phyloP scores from a whole-genome alignment of 805 yeast species.

The Saccharomycopsis guyanensis region DNA sequence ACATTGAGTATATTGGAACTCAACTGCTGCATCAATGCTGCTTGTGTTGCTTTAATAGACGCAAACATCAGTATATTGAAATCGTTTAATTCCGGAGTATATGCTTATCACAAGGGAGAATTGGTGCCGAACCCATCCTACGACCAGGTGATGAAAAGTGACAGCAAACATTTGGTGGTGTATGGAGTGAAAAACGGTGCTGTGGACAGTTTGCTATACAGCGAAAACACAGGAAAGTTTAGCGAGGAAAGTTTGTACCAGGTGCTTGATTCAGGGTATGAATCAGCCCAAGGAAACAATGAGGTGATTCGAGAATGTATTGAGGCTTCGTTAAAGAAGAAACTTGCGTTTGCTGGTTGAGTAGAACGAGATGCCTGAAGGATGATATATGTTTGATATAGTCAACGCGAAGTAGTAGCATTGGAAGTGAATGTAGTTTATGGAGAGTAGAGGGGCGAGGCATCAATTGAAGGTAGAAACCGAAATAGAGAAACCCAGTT shows the following conservation, averaged over 20 bases:
- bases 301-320: background rate
- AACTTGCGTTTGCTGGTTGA: background rate
- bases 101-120: slow-evolving; percentile 1
- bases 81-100: slow-evolving; percentile 15
- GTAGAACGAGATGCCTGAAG: too few species aligned
- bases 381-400: too few species aligned
- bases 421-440: too few species aligned
- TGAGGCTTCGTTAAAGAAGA: background rate
- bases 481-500: too few species aligned
- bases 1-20: slow-evolving; percentile 42
- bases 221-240: slow-evolving; percentile 16
- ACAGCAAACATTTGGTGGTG: slow-evolving; percentile 19
- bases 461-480: too few species aligned
- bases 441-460: too few species aligned
- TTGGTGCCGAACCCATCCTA: background rate
- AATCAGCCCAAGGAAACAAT: background rate
- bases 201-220: slow-evolving; percentile 10
- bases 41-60: slow-evolving; percentile 68
- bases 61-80: slow-evolving; percentile 58
- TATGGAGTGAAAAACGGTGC: slow-evolving; percentile 14
- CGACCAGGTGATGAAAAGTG: background rate
- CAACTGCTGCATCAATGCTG: slow-evolving; percentile 64
- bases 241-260: slow-evolving; percentile 4
- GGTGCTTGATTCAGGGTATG: background rate
- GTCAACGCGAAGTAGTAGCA: too few species aligned